Evolutionary conservation across 192 early-diverging fungal genomes (phyloP).

Genomic region (Entrophospora sp.): DNA sequence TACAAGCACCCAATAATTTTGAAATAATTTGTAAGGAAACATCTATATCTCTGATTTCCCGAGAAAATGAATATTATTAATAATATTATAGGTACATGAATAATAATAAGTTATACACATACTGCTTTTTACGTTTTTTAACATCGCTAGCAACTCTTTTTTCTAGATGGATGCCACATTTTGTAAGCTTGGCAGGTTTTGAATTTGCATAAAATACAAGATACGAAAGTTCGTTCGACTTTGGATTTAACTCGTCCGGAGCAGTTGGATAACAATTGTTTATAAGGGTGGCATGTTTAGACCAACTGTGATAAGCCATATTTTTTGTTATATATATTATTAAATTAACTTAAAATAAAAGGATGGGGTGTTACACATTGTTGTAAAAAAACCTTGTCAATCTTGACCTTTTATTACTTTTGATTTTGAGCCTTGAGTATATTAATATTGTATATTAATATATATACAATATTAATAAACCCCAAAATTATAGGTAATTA

Average conservation of each 20-base stretch:
- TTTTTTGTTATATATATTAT: too few relatives aligned
- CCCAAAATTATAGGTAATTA: too few relatives aligned
- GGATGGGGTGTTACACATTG: too few relatives aligned
- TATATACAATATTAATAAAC: too few relatives aligned
- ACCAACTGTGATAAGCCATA: slow-evolving; percentile 22
- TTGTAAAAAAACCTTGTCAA: too few relatives aligned
- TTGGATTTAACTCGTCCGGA: slow-evolving; percentile 61
- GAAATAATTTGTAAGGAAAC: slow-evolving; percentile 71
- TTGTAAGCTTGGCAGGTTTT: slow-evolving; percentile 82
- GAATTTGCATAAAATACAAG: slow-evolving; percentile 82
- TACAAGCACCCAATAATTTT: slow-evolving; percentile 61
- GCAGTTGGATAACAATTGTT: slow-evolving; percentile 63
- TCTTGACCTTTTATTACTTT: too few relatives aligned
- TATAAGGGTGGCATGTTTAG: slow-evolving; percentile 70
- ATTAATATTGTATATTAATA: too few relatives aligned
- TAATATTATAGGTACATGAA: neutral
- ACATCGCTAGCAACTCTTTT: slow-evolving; percentile 60
- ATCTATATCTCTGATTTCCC: slow-evolving; percentile 40
- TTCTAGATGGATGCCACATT: slow-evolving; percentile 79
- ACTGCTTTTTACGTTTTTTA: slow-evolving; percentile 48
- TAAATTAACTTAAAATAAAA: too few relatives aligned
- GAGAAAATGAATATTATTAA: neutral
- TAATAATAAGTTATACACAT: slow-evolving; percentile 25
- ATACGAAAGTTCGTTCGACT: slow-evolving; percentile 73
- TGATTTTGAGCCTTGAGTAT: too few relatives aligned